phyloP scores from a whole-genome alignment of 1,139 yeast species.

The Candida sp. region DNA sequence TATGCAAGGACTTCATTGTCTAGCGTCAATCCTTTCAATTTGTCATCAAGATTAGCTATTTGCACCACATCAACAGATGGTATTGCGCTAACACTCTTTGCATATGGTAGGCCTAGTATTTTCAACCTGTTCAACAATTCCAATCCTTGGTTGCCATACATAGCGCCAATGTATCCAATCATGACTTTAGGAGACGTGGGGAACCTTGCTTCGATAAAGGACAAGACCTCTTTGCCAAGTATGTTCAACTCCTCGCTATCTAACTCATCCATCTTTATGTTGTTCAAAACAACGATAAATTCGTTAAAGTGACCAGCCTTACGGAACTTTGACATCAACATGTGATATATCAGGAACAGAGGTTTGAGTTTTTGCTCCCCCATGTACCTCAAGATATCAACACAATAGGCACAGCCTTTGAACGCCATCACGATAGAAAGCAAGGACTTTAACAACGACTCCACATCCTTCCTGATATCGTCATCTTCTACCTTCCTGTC shows the following conservation, averaged over 20 bases:
- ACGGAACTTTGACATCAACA: slow-evolving; percentile 33
- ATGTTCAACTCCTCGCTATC: neutral
- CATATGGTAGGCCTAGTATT: slow-evolving; percentile 26
- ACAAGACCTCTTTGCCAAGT: slow-evolving; percentile 35
- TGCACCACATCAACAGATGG: slow-evolving; percentile 20
- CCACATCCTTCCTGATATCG: slow-evolving; percentile 25
- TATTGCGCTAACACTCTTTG: slow-evolving; percentile 17
- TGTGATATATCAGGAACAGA: slow-evolving; percentile 25
- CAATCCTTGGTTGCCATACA: slow-evolving; percentile 26
- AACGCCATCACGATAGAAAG: slow-evolving; percentile 41
- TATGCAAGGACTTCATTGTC: slow-evolving; percentile 26
- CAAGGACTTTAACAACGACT: slow-evolving; percentile 29
- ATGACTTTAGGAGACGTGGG: slow-evolving; percentile 38
- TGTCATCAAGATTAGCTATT: slow-evolving; percentile 35
- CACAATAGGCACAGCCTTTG: slow-evolving; percentile 38
- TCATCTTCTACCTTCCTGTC: slow-evolving; percentile 16
- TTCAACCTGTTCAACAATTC: slow-evolving; percentile 28
- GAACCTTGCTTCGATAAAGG: slow-evolving; percentile 33
- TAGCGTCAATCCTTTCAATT: slow-evolving; percentile 28
- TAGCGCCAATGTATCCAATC: slow-evolving; percentile 40
- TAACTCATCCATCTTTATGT: slow-evolving; percentile 28
- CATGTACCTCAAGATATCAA: slow-evolving; percentile 39
- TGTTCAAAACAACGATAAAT: slow-evolving; percentile 39
- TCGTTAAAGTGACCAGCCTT: slow-evolving; percentile 34
- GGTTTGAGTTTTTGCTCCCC: slow-evolving; percentile 29